Evolutionary conservation across 805 yeast species (phyloP).

Genomic region (Saccharomycopsis fermentans): DNA sequence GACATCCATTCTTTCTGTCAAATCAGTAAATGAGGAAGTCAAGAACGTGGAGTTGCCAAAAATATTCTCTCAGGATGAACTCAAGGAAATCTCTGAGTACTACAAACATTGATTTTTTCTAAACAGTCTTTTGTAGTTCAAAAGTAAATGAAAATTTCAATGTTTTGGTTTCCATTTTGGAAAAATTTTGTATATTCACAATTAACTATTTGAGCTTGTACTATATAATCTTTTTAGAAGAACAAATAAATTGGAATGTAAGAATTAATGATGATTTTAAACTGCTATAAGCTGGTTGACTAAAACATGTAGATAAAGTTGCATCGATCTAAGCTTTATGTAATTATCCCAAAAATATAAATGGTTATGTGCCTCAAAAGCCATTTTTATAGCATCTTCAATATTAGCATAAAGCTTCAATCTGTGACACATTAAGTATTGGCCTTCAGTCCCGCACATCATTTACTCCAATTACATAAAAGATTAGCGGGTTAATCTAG

Average conservation of each 20-base stretch:
- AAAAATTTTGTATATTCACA: too few relatives aligned
- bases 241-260: background rate
- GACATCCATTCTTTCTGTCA: constrained; percentile 43
- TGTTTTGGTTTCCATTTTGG: too few relatives aligned
- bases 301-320: too few relatives aligned
- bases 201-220: too few relatives aligned
- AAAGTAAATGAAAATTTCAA: too few relatives aligned
- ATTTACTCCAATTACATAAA: background rate
- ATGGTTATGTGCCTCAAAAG: too few relatives aligned
- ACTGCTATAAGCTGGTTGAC: too few relatives aligned
- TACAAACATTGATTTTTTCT: background rate
- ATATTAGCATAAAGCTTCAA: background rate
- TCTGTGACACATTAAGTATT: background rate
- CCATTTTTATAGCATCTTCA: background rate
- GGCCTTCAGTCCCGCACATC: background rate
- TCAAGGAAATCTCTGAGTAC: background rate
- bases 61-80: background rate
- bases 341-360: too few relatives aligned
- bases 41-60: background rate
- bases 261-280: too few relatives aligned
- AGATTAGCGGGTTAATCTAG: background rate
- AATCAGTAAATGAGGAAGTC: background rate
- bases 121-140: background rate
- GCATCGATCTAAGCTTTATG: too few relatives aligned
- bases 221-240: too few relatives aligned